Base-by-base conservation (phyloP, 2,329 filamentous ascomycete genomes). In the Knufia petricola region DNA sequence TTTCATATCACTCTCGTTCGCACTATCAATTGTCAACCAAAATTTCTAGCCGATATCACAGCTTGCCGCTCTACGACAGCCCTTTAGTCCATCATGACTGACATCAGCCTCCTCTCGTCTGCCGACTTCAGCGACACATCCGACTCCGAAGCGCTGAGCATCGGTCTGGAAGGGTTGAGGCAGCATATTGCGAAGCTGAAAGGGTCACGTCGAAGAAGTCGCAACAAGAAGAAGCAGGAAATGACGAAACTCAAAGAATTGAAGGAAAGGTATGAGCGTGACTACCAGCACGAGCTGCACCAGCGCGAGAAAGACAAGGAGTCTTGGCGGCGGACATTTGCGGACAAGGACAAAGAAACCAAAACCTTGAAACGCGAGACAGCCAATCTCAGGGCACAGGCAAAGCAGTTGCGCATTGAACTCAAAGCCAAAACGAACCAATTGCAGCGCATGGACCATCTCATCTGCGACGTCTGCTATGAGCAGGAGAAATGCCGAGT, bases 281-380 rank as follows among this genome's bases (percentile, higher is more conserved):
- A 31, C 4, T 43, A 28, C 23, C 4, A 3, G 6, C 40, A 28
- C 19, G 40, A 43, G 40, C 40, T 43, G 21, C 3, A 4, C 30
- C 38, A 41, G 38, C 21, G 38, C 17, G 9, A 41, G 17, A 41
- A 41, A 24, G 38, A 41, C 21, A 41, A 41, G n/a, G 38, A 41
- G 4, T 41, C 17, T 41, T 41, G 38, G 38, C 38, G 4, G 21
- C 38, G n/a, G 21, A 24, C 4, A 8, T 41, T n/a, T n/a, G 38
- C 15, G 9, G 21, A 19, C 17, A 4, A 24, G 38, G 21, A n/a
- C 38, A 41, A n/a, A 4, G 17, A 4, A 4, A 41, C 21, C 15
- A 20, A n/a, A 24, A n/a, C 9, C 38, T n/a, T 41, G 21, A 41
- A 37, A 37, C 34, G 34, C 6, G 34, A 37, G 15, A 37, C 6